phyloP scores from a whole-genome alignment of 2,329 filamentous ascomycete genomes.

The Verticillium klebahnii region DNA sequence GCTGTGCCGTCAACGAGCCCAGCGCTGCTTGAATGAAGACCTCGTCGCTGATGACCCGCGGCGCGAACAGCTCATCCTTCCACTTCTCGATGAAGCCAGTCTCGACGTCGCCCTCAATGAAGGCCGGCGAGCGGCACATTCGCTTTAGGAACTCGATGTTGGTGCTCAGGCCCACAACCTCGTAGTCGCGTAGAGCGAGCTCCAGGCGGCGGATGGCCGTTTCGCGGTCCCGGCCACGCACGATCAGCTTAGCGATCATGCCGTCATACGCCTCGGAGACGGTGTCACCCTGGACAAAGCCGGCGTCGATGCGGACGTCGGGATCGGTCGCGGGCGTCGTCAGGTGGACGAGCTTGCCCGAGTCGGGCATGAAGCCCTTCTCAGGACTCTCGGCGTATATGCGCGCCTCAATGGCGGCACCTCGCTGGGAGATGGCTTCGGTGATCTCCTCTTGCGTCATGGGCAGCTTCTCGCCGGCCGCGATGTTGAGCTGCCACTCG shows the following conservation, averaged over 20 bases:
- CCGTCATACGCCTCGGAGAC: conserved; percentile 95
- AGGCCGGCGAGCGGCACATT: conserved; percentile 75
- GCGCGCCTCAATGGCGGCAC: conserved; percentile 89
- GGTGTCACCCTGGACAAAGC: conserved; percentile 85
- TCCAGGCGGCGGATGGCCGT: conserved; percentile 80
- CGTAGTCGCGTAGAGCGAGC: conserved; percentile 78
- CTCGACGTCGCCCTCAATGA: conserved; percentile 83
- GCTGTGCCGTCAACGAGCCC: conserved; percentile 24
- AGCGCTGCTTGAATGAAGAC: conserved; percentile 84
- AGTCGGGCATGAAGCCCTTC: conserved; percentile 89
- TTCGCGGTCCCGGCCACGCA: conserved; percentile 72
- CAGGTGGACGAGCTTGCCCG: conserved; percentile 80
- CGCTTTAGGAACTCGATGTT: conserved; percentile 97
- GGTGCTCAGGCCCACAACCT: conserved; percentile 87
- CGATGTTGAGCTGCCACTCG: conserved; percentile 88
- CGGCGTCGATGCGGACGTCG: conserved; percentile 86
- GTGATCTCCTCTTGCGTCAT: conserved; percentile 63
- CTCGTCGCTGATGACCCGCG: conserved; percentile 59
- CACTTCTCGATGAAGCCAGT: conserved; percentile 96
- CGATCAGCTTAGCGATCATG: conserved; percentile 98
- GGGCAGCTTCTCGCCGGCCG: conserved; percentile 52
- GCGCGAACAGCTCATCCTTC: conserved; percentile 70
- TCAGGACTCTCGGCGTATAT: conserved; percentile 96
- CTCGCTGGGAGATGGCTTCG: conserved; percentile 65
- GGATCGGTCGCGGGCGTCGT: conserved; percentile 64